Conservation (phyloP, 805 yeast genomes). For the Candida tammaniensis region DNA sequence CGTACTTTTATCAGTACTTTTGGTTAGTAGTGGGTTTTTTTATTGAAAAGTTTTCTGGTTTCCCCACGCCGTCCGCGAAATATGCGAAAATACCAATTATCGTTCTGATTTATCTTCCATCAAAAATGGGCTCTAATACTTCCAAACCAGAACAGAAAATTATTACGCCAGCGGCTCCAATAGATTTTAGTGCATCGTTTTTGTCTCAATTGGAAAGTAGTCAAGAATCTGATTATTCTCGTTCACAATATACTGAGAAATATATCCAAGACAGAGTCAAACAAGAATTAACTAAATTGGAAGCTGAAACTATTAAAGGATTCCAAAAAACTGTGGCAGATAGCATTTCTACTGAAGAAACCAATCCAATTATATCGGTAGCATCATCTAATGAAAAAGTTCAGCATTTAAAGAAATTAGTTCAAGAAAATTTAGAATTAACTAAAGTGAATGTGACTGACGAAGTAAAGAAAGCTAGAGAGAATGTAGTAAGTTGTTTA, state of each 20-base stretch:
- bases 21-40: too few relatives aligned
- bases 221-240: constrained; percentile 65
- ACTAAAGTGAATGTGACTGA: constrained; percentile 32
- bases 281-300: constrained; percentile 52
- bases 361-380: constrained; percentile 29
- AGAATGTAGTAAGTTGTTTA: constrained; percentile 56
- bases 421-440: constrained; percentile 33
- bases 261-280: constrained; percentile 65
- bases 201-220: constrained; percentile 61
- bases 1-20: too few relatives aligned
- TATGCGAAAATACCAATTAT: too few relatives aligned
- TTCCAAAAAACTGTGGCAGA: constrained; percentile 50
- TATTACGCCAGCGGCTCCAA: constrained; percentile 64
- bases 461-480: constrained; percentile 46
- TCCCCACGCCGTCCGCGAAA: too few relatives aligned
- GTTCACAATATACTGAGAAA: constrained; percentile 66
- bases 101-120: too few relatives aligned
- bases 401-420: constrained; percentile 28
- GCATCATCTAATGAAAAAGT: constrained; percentile 40
- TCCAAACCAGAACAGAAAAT: constrained; percentile 67
- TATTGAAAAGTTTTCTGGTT: too few relatives aligned
- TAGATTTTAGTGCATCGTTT: constrained; percentile 63
- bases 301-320: constrained; percentile 47
- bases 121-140: constrained; percentile 55
- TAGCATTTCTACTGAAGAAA: constrained; percentile 28